Percentiles rank a stretch among this genome's conserved stretches.
Evolutionary conservation across 306 rosid species (phyloP).

Genomic region (Corylus americana): DNA sequence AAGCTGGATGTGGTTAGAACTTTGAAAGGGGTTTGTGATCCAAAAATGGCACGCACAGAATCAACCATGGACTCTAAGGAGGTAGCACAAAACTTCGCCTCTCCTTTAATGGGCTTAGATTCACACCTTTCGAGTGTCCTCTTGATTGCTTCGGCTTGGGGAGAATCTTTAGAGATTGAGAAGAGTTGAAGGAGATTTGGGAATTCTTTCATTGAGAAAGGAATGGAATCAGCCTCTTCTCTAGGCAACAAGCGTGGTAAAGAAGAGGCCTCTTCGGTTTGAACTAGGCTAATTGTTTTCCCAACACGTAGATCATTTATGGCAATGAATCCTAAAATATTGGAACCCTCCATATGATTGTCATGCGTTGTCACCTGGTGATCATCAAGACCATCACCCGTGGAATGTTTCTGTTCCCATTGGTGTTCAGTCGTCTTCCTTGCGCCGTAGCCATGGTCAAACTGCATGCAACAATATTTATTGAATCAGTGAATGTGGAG

Average conservation of each 20-base stretch:
- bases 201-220: slow-evolving; percentile 55
- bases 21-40: slow-evolving; percentile 37
- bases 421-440: slow-evolving; percentile 18
- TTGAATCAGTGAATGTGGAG: too few species aligned
- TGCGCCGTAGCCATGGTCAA: too few species aligned
- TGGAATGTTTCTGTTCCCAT: too few species aligned
- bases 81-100: slow-evolving; percentile 65
- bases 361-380: too few species aligned
- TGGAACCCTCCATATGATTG: too few species aligned
- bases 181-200: slow-evolving; percentile 49
- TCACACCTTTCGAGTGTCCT: slow-evolving; percentile 61
- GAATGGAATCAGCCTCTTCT: slow-evolving; percentile 61
- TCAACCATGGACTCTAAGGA: slow-evolving; percentile 70
- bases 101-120: slow-evolving; percentile 52
- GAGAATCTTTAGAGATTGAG: slow-evolving; percentile 49
- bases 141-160: slow-evolving; percentile 66
- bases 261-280: slow-evolving; percentile 37
- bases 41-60: slow-evolving; percentile 41
- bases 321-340: slow-evolving; percentile 39
- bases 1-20: slow-evolving; percentile 47
- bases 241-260: neutral
- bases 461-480: too few species aligned
- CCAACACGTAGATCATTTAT: slow-evolving; percentile 52
- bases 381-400: too few species aligned
- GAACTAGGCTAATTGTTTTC: slow-evolving; percentile 59